Conservation (phyloP, 2,329 filamentous ascomycete species). For the Colletotrichum truncatum region DNA sequence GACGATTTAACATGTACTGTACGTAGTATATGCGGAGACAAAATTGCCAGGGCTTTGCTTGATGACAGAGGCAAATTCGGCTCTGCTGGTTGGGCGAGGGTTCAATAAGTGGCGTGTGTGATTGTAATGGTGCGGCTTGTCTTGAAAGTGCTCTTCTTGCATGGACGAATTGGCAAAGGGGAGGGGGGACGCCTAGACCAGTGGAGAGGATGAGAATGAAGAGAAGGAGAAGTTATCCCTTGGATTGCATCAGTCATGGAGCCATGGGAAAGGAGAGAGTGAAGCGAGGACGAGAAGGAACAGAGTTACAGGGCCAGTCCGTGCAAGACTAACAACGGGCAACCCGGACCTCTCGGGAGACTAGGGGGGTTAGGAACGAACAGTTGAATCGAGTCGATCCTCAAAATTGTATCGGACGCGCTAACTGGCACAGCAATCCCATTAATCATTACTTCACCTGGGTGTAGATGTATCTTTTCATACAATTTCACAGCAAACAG, state of each 20-base stretch:
- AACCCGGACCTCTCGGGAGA: conserved; percentile 28
- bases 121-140: background rate
- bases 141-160: background rate
- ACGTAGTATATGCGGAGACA: background rate
- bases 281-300: background rate
- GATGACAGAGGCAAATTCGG: conserved; percentile 10
- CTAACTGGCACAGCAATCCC: background rate
- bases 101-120: background rate
- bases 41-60: background rate
- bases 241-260: background rate
- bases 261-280: background rate
- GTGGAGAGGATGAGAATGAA: background rate
- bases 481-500: background rate
- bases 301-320: conserved; percentile 1
- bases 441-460: background rate
- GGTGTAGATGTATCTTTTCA: background rate
- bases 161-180: background rate
- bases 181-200: background rate
- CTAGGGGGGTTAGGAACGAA: conserved; percentile 4
- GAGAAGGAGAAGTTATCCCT: background rate
- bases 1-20: background rate
- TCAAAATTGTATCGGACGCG: conserved; percentile 1
- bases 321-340: conserved; percentile 18
- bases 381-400: conserved; percentile 7
- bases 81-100: background rate